Conservation (phyloP, 768 basidiomycete species). For the Boletellus emodensis region DNA sequence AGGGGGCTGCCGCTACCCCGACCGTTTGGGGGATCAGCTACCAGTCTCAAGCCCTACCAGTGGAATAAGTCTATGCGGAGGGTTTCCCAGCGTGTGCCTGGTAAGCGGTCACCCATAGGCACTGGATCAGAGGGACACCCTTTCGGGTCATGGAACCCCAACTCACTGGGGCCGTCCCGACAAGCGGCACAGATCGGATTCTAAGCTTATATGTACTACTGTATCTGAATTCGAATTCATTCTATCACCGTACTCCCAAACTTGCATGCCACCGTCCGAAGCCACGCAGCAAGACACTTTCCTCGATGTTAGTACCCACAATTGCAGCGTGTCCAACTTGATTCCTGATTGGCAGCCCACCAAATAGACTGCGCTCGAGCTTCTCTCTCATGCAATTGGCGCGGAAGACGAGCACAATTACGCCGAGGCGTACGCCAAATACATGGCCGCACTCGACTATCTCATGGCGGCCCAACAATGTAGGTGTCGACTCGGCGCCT, state of each 20-base stretch:
- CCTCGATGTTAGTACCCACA: slow-evolving; percentile 9
- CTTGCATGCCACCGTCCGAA: neutral
- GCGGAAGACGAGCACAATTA: slow-evolving; percentile 89
- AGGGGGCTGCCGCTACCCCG: neutral
- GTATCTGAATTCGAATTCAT: too few relatives aligned
- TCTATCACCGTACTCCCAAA: neutral
- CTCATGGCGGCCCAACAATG: slow-evolving; percentile 96
- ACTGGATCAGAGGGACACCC: too few relatives aligned
- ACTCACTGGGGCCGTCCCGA: too few relatives aligned
- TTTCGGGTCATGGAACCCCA: too few relatives aligned
- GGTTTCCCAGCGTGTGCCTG: too few relatives aligned
- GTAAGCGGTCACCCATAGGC: too few relatives aligned
- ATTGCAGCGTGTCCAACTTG: neutral
- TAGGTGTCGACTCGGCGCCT: slow-evolving; percentile 25
- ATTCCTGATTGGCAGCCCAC: neutral
- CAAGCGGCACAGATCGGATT: too few relatives aligned
- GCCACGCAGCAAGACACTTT: neutral
- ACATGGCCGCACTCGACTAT: slow-evolving; percentile 92
- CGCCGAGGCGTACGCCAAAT: slow-evolving; percentile 85
- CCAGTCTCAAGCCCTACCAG: too few relatives aligned
- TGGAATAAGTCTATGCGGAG: too few relatives aligned
- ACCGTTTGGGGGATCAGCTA: too few relatives aligned
- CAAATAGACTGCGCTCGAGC: slow-evolving; percentile 68
- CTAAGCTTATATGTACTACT: too few relatives aligned
- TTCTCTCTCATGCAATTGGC: slow-evolving; percentile 86